phyloP scores from a whole-genome alignment of 2,329 filamentous ascomycete genomes.

The Colletotrichum incanum region DNA sequence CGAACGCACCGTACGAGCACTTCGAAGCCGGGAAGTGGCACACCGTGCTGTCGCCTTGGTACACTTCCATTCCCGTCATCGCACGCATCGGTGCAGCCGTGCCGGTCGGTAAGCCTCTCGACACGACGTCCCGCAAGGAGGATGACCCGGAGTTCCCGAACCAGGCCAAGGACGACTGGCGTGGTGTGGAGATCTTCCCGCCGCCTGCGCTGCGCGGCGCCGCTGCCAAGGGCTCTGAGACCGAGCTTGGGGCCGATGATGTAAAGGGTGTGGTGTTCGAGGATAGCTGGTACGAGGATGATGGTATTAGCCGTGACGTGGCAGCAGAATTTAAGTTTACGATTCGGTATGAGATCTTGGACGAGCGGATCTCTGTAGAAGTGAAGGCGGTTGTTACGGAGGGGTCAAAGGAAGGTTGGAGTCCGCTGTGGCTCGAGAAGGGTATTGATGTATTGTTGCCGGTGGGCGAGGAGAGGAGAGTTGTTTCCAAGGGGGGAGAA shows the following conservation, averaged over 20 bases:
- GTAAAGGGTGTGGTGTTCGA: slow-evolving; percentile 48
- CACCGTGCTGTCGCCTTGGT: slow-evolving; percentile 59
- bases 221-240: slow-evolving; percentile 27
- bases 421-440: slow-evolving; percentile 28
- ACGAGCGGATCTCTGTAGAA: slow-evolving; percentile 9
- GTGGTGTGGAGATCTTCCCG: slow-evolving; percentile 61
- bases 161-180: slow-evolving; percentile 59
- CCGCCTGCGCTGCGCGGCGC: slow-evolving; percentile 44
- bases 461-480: slow-evolving; percentile 30
- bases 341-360: slow-evolving; percentile 24
- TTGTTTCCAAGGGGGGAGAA: slow-evolving; percentile 8
- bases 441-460: slow-evolving; percentile 36
- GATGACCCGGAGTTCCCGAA: slow-evolving; percentile 57
- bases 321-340: slow-evolving; percentile 34
- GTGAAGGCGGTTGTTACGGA: slow-evolving; percentile 12
- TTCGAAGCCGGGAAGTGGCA: slow-evolving; percentile 62
- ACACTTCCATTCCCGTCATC: slow-evolving; percentile 58
- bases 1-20: slow-evolving; percentile 73
- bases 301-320: slow-evolving; percentile 50
- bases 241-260: slow-evolving; percentile 1
- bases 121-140: slow-evolving; percentile 53
- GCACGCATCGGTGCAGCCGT: slow-evolving; percentile 58
- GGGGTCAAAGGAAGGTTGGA: slow-evolving; percentile 17
- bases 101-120: slow-evolving; percentile 56
- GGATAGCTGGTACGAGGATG: slow-evolving; percentile 57